phyloP scores from a whole-genome alignment of 2,329 filamentous ascomycete genomes.

The Hymenoscyphus albidus region DNA sequence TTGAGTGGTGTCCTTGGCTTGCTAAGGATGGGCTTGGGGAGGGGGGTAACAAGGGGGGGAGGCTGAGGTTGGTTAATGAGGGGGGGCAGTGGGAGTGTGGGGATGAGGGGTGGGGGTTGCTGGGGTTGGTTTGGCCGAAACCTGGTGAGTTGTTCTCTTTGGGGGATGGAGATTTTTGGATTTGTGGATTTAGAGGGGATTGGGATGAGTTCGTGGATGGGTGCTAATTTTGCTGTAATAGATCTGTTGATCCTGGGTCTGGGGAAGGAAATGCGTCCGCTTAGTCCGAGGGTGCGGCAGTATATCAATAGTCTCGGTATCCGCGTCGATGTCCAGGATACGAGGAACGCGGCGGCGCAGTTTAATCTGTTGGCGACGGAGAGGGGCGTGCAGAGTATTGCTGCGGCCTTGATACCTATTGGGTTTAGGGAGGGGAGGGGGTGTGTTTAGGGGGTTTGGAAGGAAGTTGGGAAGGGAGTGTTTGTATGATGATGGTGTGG shows the following conservation, averaged over 20 bases:
- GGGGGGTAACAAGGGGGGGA: slow-evolving; percentile 20
- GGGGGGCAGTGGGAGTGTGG: slow-evolving; percentile 80
- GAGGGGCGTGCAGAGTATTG: slow-evolving; percentile 77
- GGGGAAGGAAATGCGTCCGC: slow-evolving; percentile 68
- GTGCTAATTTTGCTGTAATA: slow-evolving; percentile 33
- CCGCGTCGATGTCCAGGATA: slow-evolving; percentile 84
- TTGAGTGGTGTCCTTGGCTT: slow-evolving; percentile 82
- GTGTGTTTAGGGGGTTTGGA: too few species aligned
- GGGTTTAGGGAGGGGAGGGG: slow-evolving; percentile 63
- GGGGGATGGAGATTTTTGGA: not conserved
- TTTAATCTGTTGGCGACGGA: slow-evolving; percentile 96
- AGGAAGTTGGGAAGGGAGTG: too few species aligned
- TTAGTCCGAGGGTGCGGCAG: slow-evolving; percentile 70
- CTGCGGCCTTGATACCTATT: slow-evolving; percentile 81
- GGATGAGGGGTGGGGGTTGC: slow-evolving; percentile 66
- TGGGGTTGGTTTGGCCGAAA: slow-evolving; percentile 80
- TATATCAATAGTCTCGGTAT: slow-evolving; percentile 76
- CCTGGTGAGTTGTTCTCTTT: slow-evolving; percentile 59
- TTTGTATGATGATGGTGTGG: too few species aligned
- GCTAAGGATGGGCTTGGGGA: slow-evolving; percentile 38
- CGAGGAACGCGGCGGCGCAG: slow-evolving; percentile 86
- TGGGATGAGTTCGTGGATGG: not conserved
- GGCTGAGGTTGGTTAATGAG: slow-evolving; percentile 56
- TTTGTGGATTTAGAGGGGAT: not conserved
- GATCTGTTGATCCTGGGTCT: slow-evolving; percentile 89